A percentile compares a stretch with the other conserved stretches of the same genome.
These are phyloP conservation scores for Neonectria punicea DNA, from an alignment of 2,329 filamentous ascomycete genomes.

Conservation along the genomic window DNA sequence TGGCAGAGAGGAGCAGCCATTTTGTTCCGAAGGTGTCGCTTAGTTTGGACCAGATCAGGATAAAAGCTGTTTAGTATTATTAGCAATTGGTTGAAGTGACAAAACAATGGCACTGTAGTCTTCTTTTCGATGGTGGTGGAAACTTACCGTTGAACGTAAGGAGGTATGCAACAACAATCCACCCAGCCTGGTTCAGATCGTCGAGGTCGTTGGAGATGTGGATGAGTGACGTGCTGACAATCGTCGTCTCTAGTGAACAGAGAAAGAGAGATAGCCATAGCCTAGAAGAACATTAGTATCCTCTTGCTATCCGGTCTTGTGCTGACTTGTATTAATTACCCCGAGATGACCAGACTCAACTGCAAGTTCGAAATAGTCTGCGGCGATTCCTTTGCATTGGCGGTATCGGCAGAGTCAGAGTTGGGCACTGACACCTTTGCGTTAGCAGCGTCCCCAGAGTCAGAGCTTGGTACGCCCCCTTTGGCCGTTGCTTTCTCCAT, in stretches of 20 bases:
- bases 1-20: not conserved
- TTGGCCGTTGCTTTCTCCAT: slow-evolving; percentile 2
- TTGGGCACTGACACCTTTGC: not conserved
- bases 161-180: slow-evolving; percentile 13
- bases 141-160: slow-evolving; percentile 6
- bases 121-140: not conserved
- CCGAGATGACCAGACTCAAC: slow-evolving; percentile 9
- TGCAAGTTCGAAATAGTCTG: slow-evolving; percentile 9
- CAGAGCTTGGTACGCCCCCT: not conserved
- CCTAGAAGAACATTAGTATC: slow-evolving; percentile 2
- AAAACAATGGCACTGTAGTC: not conserved
- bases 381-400: not conserved
- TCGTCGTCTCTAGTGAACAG: slow-evolving; percentile 9
- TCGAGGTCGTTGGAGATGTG: slow-evolving; percentile 10
- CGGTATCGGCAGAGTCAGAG: not conserved
- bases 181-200: not conserved
- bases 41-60: slow-evolving; percentile 15
- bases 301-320: too few relatives aligned
- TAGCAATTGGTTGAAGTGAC: not conserved
- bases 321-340: slow-evolving; percentile 3
- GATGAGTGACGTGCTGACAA: slow-evolving; percentile 15
- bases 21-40: slow-evolving; percentile 16
- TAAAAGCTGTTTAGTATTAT: not conserved
- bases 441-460: not conserved
- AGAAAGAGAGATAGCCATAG: slow-evolving; percentile 11